Evolutionary conservation across 2,329 filamentous ascomycete species (phyloP).

Genomic region (Calonectria honghensis): DNA sequence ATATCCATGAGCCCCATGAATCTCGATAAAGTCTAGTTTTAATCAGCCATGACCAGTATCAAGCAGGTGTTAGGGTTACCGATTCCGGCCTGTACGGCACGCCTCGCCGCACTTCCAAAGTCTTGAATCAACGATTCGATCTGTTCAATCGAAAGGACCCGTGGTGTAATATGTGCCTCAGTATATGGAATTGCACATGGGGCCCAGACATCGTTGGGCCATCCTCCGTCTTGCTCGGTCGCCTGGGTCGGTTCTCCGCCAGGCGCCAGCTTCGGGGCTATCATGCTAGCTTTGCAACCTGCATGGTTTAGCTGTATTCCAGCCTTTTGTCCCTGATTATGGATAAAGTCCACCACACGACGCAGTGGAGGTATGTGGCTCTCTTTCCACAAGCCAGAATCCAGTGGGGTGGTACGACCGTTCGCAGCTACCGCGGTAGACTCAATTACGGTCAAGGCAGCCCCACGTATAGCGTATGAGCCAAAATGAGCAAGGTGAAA

Average conservation of each 20-base stretch:
- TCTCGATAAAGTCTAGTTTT: slow-evolving; percentile 16
- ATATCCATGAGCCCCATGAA: slow-evolving; percentile 76
- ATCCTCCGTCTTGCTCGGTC: slow-evolving; percentile 69
- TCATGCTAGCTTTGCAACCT: slow-evolving; percentile 76
- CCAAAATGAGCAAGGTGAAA: slow-evolving; percentile 90
- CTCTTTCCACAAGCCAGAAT: slow-evolving; percentile 88
- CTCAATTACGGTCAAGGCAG: slow-evolving; percentile 84
- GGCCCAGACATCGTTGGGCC: slow-evolving; percentile 72
- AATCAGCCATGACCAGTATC: background rate
- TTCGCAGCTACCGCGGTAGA: slow-evolving; percentile 83
- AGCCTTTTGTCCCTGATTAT: slow-evolving; percentile 83
- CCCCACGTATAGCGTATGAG: slow-evolving; percentile 83
- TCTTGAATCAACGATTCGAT: slow-evolving; percentile 16
- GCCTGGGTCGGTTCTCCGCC: slow-evolving; percentile 64
- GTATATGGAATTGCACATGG: slow-evolving; percentile 75
- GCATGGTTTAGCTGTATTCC: slow-evolving; percentile 89
- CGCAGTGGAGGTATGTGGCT: slow-evolving; percentile 83
- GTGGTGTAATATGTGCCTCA: slow-evolving; percentile 70
- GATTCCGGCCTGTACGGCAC: slow-evolving; percentile 1
- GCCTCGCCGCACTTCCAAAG: slow-evolving; percentile 4
- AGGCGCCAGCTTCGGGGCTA: background rate
- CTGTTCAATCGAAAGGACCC: background rate
- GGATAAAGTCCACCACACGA: slow-evolving; percentile 83
- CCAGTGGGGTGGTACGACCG: slow-evolving; percentile 88
- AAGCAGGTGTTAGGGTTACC: background rate